Percentiles rank a stretch among this genome's conserved stretches.
Conservation (phyloP, 2,329 filamentous ascomycete genomes). For the Colletotrichum higginsianum region DNA sequence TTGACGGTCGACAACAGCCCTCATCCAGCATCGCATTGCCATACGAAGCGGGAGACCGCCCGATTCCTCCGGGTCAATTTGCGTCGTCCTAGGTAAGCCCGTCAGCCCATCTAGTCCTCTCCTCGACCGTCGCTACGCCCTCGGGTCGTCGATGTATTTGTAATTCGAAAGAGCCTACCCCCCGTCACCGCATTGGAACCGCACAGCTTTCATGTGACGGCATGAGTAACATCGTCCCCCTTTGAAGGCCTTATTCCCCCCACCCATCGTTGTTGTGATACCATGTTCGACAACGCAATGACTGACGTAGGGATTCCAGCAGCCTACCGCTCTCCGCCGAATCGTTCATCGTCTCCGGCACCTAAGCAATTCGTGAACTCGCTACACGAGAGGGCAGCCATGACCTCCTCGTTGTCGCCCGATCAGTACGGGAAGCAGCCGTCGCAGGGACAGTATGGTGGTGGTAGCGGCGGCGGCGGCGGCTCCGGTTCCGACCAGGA, state of each 20-base stretch:
- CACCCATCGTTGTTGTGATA: background rate
- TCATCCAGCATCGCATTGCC: constrained; percentile 32
- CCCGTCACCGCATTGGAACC: background rate
- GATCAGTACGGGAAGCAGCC: constrained; percentile 50
- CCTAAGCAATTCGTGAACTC: constrained; percentile 51
- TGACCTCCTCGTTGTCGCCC: constrained; percentile 66
- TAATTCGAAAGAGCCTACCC: constrained; percentile 30
- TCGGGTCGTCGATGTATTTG: constrained; percentile 25
- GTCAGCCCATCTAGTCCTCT: constrained; percentile 2
- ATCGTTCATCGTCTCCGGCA: constrained; percentile 51
- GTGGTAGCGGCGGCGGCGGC: constrained; percentile 23
- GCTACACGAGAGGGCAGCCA: constrained; percentile 53
- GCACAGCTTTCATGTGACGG: constrained; percentile 16
- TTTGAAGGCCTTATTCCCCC: constrained; percentile 5
- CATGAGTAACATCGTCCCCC: constrained; percentile 8
- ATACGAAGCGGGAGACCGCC: constrained; percentile 30
- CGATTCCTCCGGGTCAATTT: constrained; percentile 16
- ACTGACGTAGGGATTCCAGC: constrained; percentile 55
- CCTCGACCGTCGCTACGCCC: constrained; percentile 14
- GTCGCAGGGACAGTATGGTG: constrained; percentile 46
- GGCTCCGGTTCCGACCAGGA: constrained; percentile 49
- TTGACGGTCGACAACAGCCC: constrained; percentile 32
- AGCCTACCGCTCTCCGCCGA: constrained; percentile 55
- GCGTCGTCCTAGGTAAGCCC: constrained; percentile 34
- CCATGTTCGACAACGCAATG: constrained; percentile 42